Conservation (phyloP, 148 eudicot genomes). For the Chenopodium suecicum region DNA sequence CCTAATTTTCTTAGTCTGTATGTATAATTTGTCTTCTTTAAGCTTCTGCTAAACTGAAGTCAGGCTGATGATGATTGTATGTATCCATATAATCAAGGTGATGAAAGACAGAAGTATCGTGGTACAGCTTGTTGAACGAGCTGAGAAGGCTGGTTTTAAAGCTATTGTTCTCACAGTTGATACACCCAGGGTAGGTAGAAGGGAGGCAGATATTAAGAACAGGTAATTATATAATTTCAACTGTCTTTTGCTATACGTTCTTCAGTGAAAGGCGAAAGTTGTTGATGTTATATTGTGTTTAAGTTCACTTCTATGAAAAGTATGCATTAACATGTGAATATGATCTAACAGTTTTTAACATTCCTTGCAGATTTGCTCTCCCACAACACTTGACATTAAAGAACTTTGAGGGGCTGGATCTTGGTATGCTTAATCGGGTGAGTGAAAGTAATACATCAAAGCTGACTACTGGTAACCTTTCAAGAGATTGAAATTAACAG, state of each 20-base stretch:
- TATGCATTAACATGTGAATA: not conserved
- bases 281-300: not conserved
- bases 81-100: conserved; percentile 39
- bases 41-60: not conserved
- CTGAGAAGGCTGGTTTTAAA: conserved; percentile 88
- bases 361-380: conserved; percentile 52
- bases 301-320: not conserved
- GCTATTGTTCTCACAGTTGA: conserved; percentile 94
- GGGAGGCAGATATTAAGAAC: conserved; percentile 96
- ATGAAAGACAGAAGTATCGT: conserved; percentile 66
- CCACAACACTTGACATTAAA: conserved; percentile 63
- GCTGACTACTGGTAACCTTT: not conserved
- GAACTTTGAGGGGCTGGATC: conserved; percentile 68
- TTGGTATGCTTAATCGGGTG: conserved; percentile 56
- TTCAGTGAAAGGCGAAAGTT: not conserved
- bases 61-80: not conserved
- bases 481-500: not conserved
- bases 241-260: not conserved
- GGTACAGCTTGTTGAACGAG: conserved; percentile 73
- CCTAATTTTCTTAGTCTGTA: not conserved
- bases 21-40: not conserved
- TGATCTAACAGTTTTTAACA: not conserved
- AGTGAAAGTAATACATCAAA: conserved; percentile 5
- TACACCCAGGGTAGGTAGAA: conserved; percentile 84
- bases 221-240: conserved; percentile 41